Evolutionary conservation across 2,329 filamentous ascomycete species (phyloP).

Genomic region (Teratosphaeria epicoccoides): DNA sequence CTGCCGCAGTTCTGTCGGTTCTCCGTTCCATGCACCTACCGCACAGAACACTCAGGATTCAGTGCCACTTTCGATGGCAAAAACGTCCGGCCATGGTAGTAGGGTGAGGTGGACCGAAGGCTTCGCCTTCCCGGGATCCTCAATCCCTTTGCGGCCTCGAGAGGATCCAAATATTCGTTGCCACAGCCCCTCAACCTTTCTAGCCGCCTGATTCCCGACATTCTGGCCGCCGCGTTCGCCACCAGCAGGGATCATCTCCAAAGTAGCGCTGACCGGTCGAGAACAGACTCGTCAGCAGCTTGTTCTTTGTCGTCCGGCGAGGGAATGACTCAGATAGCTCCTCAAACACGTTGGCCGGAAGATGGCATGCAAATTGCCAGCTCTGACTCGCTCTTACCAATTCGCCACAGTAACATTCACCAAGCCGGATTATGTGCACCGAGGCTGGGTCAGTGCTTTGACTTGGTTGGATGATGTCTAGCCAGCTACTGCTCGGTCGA

Average conservation of each 20-base stretch:
- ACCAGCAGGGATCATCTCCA: neutral
- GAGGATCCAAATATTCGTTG: neutral
- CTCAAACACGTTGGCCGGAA: neutral
- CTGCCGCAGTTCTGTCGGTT: no score
- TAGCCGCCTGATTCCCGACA: neutral
- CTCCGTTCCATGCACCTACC: neutral
- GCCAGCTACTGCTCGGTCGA: neutral
- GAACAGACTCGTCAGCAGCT: neutral
- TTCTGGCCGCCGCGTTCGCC: neutral
- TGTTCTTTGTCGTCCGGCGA: neutral
- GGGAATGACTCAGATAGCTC: neutral
- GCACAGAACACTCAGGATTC: neutral
- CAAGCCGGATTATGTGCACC: neutral
- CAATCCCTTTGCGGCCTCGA: neutral
- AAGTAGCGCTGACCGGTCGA: neutral
- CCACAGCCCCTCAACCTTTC: neutral
- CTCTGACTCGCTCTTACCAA: neutral
- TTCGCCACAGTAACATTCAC: neutral
- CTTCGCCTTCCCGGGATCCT: neutral
- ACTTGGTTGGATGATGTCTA: neutral
- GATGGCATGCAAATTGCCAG: neutral
- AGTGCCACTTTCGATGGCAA: neutral
- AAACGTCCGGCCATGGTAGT: neutral
- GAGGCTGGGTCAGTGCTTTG: neutral
- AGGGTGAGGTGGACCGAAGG: neutral